Evolutionary conservation across 2,329 filamentous ascomycete species (phyloP), one percentile per base, ranked within the genome.

Genomic region (Ophiognomonia clavigignenti-juglandacearum): DNA sequence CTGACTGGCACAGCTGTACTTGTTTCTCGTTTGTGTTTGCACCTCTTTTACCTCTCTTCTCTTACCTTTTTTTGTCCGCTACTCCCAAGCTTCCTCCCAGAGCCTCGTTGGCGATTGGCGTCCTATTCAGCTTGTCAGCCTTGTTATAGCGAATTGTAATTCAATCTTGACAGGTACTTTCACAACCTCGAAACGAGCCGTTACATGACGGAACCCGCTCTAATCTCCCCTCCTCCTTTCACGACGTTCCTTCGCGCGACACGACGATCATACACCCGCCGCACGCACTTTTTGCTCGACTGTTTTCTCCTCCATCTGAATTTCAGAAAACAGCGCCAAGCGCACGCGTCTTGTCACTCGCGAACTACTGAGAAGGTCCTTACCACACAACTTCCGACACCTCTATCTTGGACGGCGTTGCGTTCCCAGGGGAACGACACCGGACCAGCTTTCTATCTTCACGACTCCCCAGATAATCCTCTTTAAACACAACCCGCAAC

Each of bases 401-500:
- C n/a, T n/a, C n/a, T n/a, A n/a, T n/a, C n/a, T n/a, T n/a, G n/a
- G n/a, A n/a, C n/a, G n/a, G n/a, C n/a, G n/a, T n/a, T n/a, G 24
- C 24, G 24, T 10, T 6, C 6, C 24, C 29, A 13, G 5, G 5
- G 13, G 29, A 11, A 10, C 11, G 11, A 31, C 29, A n/a, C 29
- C 29, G 13, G 10, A 36, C 18, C 20, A 3, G 6, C 10, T 20
- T 20, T 1, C 18, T 20, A 19, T 34, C 31, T n/a, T 4, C 7
- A 20, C 34, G 16, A 36, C 9, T 20, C 34, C 45, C 29, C 31
- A 24, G 4, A 4, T 5, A 32, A 26, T 18, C 36, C 27, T 19
- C 19, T 41, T 37, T 50, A 31, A 45, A 48, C 4, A 16, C 31
- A 34, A 16, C 13, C n/a, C 11, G 42, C 43, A 56, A 47, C 48